Evolutionary conservation across 2,329 filamentous ascomycete species (phyloP).

Genomic region (Hysterium pulicare): DNA sequence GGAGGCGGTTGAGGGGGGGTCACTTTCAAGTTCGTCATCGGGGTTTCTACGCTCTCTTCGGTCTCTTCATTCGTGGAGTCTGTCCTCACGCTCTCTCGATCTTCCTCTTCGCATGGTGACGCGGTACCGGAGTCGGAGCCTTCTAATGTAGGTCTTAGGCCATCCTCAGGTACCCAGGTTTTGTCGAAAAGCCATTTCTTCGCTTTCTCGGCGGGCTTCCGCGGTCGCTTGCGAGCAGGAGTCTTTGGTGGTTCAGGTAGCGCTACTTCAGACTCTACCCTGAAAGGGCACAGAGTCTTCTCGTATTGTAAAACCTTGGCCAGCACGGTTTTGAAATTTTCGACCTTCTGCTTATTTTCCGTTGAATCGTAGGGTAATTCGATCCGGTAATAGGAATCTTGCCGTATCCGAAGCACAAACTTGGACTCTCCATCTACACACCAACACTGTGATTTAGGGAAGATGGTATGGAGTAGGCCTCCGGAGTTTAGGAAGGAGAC

Average conservation of each 20-base stretch:
- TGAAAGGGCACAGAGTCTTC: conserved; percentile 82
- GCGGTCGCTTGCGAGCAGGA: conserved; percentile 65
- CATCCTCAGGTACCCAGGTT: conserved; percentile 47
- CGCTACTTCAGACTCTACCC: conserved; percentile 69
- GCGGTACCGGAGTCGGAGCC: conserved; percentile 27
- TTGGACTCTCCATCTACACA: conserved; percentile 80
- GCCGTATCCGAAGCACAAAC: conserved; percentile 82
- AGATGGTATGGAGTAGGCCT: conserved; percentile 76
- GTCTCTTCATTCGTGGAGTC: conserved; percentile 24
- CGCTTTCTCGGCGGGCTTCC: conserved; percentile 52
- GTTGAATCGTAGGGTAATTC: conserved; percentile 68
- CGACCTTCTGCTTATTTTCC: conserved; percentile 62
- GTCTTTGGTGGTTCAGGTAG: conserved; percentile 66
- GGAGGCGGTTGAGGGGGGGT: conserved; percentile 9
- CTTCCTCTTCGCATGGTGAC: conserved; percentile 34
- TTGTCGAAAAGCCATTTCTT: conserved; percentile 49
- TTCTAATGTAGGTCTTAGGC: conserved; percentile 23
- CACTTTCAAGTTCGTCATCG: not conserved
- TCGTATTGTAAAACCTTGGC: conserved; percentile 77
- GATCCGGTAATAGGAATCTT: conserved; percentile 85
- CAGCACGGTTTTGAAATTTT: conserved; percentile 66
- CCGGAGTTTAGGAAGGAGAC: conserved; percentile 87
- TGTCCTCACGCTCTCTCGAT: conserved; percentile 31
- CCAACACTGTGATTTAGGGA: conserved; percentile 91
- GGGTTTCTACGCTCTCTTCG: conserved; percentile 9